Evolutionary conservation across 257 asterid genomes (phyloP).

Genomic region (Penstemon eatonii): DNA sequence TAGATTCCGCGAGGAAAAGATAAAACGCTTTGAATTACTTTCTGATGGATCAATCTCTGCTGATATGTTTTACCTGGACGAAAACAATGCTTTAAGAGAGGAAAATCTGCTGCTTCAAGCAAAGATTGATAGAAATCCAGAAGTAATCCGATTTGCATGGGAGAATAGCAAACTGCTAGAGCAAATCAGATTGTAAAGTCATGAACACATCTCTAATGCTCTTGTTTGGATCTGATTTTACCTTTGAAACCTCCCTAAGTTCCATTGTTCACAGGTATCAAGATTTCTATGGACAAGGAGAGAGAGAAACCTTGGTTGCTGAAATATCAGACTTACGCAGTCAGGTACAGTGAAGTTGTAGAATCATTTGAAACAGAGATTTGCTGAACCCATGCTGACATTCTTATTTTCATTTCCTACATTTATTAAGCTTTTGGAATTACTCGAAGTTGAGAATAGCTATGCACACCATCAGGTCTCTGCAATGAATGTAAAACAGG

Average conservation of each 20-base stretch:
- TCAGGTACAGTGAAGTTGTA: conserved; percentile 42
- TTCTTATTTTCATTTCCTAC: conserved; percentile 23
- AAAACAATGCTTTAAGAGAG: conserved; percentile 54
- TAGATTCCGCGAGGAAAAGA: conserved; percentile 57
- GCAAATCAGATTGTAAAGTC: conserved; percentile 51
- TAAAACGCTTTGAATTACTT: conserved; percentile 50
- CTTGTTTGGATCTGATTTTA: conserved; percentile 17
- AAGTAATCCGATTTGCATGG: conserved; percentile 35
- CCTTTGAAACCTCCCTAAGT: conserved; percentile 12
- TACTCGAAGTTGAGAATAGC: conserved; percentile 37
- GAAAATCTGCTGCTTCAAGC: conserved; percentile 52
- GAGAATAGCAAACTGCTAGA: conserved; percentile 54
- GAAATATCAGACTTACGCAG: conserved; percentile 54
- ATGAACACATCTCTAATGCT: conserved; percentile 14
- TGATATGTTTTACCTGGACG: conserved; percentile 49
- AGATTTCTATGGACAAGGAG: conserved; percentile 52
- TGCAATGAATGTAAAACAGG: conserved; percentile 41
- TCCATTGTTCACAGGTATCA: conserved; percentile 44
- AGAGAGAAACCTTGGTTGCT: conserved; percentile 49
- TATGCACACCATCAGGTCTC: conserved; percentile 26
- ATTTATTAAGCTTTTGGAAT: conserved; percentile 40
- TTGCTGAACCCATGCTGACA: conserved; percentile 19
- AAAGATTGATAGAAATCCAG: conserved; percentile 45
- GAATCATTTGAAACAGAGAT: neutral
- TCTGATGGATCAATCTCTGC: conserved; percentile 48